Conservation (phyloP, 108 stramenopile genomes). For the Fistulifera pelliculosa region DNA sequence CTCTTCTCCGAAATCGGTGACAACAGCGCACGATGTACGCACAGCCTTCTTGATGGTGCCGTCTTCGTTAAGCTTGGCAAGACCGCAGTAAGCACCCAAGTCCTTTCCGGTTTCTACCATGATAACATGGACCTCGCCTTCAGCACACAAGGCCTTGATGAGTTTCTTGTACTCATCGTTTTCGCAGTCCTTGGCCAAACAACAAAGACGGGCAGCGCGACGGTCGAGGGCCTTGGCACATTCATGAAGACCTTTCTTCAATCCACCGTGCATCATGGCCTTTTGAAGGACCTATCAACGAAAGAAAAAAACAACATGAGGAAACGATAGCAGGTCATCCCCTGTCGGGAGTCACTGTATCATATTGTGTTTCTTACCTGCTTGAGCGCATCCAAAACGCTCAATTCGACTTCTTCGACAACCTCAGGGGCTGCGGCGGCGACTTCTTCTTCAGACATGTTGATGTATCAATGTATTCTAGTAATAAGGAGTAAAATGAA, state of each 20-base stretch:
- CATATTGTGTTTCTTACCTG: constrained; percentile 63
- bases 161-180: constrained; percentile 99
- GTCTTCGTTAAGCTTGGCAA: constrained; percentile 96
- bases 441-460: constrained; percentile 76
- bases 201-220: constrained; percentile 95
- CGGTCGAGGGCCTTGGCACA: constrained; percentile 98
- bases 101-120: constrained; percentile 95
- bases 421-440: constrained; percentile 24
- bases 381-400: constrained; percentile 95
- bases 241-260: constrained; percentile 98
- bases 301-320: constrained; percentile 6
- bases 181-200: constrained; percentile 98
- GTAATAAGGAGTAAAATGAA: constrained; percentile 1
- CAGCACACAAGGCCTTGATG: constrained; percentile 95
- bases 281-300: constrained; percentile 84
- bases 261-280: constrained; percentile 96
- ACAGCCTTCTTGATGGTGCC: constrained; percentile 96
- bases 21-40: constrained; percentile 91
- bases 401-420: constrained; percentile 88
- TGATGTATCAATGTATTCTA: constrained; percentile 8
- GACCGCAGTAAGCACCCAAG: constrained; percentile 96
- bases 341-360: neutral
- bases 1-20: constrained; percentile 99
- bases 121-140: constrained; percentile 95
- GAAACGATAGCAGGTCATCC: constrained; percentile 1